Percentiles rank a stretch among this genome's conserved stretches.
Conservation (phyloP, 2,329 filamentous ascomycete genomes). For the Coniochaeta sp. region DNA sequence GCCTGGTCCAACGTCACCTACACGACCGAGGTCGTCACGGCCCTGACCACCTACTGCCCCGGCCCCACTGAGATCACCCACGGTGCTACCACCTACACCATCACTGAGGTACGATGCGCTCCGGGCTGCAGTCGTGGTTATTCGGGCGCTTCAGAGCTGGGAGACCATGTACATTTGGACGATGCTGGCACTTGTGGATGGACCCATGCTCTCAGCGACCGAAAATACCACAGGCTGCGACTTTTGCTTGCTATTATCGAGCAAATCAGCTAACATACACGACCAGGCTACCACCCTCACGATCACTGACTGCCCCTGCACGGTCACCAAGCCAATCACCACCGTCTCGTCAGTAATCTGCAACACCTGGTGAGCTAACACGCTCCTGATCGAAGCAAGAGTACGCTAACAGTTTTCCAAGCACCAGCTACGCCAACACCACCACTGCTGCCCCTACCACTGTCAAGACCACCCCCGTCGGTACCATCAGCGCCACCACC, state of each 20-base stretch:
- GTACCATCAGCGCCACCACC: conserved; percentile 20
- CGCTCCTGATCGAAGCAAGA: background rate
- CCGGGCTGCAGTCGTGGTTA: background rate
- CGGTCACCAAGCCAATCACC: conserved; percentile 50
- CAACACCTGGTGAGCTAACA: conserved; percentile 40
- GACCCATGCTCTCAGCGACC: background rate
- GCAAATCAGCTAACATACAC: conserved; percentile 7
- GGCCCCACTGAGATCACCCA: conserved; percentile 55
- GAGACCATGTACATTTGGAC: background rate
- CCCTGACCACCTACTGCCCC: conserved; percentile 67
- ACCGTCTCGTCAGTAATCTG: conserved; percentile 44
- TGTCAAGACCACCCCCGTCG: conserved; percentile 19
- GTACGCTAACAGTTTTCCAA: conserved; percentile 9
- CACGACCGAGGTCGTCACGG: conserved; percentile 59
- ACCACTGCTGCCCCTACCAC: conserved; percentile 23
- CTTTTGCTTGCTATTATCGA: background rate
- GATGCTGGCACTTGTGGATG: background rate
- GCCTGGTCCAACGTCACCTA: conserved; percentile 41
- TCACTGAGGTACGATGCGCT: conserved; percentile 45
- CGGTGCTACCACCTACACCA: conserved; percentile 59
- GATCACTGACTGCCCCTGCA: conserved; percentile 68
- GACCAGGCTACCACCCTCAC: conserved; percentile 57
- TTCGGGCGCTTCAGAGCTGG: background rate
- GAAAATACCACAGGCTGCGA: background rate
- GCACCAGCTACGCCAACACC: conserved; percentile 28